These are phyloP conservation scores for Teratosphaeria nubilosa DNA, from an alignment of 2,329 filamentous ascomycete genomes.

Conservation along the genomic window DNA sequence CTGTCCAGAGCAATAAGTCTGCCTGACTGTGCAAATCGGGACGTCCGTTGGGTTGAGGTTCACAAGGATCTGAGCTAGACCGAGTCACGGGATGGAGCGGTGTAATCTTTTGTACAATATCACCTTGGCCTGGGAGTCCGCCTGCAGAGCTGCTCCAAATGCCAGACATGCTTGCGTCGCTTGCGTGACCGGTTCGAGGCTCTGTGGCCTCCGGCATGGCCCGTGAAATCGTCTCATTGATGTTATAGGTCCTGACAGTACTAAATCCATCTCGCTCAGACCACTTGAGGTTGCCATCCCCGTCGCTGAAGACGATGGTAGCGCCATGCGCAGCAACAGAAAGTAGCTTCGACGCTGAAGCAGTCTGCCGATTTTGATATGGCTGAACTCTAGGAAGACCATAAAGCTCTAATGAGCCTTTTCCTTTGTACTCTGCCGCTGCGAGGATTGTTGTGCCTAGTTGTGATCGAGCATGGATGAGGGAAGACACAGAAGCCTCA, in stretches of 20 bases:
- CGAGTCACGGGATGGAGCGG: slow-evolving; percentile 33
- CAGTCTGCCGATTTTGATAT: slow-evolving; percentile 74
- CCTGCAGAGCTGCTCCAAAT: slow-evolving; percentile 17
- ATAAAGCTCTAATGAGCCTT: slow-evolving; percentile 85
- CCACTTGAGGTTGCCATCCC: slow-evolving; percentile 78
- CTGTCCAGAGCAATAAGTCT: slow-evolving; percentile 78
- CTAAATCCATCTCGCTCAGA: slow-evolving; percentile 69
- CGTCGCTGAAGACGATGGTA: slow-evolving; percentile 72
- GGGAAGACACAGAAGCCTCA: slow-evolving; percentile 41
- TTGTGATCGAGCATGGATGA: slow-evolving; percentile 44
- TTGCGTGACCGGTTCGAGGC: neutral
- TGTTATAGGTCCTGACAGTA: slow-evolving; percentile 46
- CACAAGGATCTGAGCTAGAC: slow-evolving; percentile 7
- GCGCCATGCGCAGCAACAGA: slow-evolving; percentile 74
- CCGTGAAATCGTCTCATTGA: slow-evolving; percentile 37
- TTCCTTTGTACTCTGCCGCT: slow-evolving; percentile 82
- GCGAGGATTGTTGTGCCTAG: slow-evolving; percentile 61
- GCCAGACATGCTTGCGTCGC: slow-evolving; percentile 11
- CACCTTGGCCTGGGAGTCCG: slow-evolving; percentile 38
- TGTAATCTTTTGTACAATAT: slow-evolving; percentile 72
- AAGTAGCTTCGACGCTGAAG: slow-evolving; percentile 68
- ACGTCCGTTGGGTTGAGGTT: neutral
- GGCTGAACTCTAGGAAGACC: slow-evolving; percentile 36
- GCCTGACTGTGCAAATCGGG: slow-evolving; percentile 31
- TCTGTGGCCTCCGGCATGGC: neutral